A percentile compares a stretch with the other conserved stretches of the same genome.
Conservation (phyloP, 352 stramenopile genomes). For the Phytopythium aichiense region DNA sequence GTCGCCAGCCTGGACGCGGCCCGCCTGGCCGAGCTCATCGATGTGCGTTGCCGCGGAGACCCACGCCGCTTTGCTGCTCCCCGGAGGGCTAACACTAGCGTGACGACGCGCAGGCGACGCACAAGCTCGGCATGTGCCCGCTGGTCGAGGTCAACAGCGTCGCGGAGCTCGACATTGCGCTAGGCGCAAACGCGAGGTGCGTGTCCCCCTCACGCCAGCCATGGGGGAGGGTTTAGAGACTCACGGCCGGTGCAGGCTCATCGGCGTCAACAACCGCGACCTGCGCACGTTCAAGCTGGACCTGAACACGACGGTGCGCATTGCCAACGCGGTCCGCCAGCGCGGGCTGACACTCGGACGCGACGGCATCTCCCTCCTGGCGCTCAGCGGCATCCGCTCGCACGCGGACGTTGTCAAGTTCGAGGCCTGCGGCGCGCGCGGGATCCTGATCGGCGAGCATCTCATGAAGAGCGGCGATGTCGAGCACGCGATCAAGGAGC, state of each 20-base stretch:
- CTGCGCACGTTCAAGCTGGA: constrained; percentile 98
- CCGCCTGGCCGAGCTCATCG: constrained; percentile 53
- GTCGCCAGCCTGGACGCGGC: constrained; percentile 87
- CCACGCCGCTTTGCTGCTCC: neutral
- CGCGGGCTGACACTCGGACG: constrained; percentile 64
- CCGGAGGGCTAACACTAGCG: neutral
- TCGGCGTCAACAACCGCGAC: constrained; percentile 99
- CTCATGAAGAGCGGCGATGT: constrained; percentile 96
- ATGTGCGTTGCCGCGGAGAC: constrained; percentile 22
- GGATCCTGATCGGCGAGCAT: constrained; percentile 96
- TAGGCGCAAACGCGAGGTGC: constrained; percentile 83
- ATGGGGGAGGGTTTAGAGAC: neutral
- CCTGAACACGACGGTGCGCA: constrained; percentile 91
- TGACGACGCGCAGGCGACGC: constrained; percentile 48
- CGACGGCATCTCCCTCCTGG: constrained; percentile 85
- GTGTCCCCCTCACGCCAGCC: neutral
- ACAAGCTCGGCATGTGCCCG: constrained; percentile 93
- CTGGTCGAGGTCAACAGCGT: constrained; percentile 98
- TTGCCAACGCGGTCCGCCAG: constrained; percentile 80
- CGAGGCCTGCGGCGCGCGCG: constrained; percentile 86
- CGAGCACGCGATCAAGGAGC: constrained; percentile 76
- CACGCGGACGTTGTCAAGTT: constrained; percentile 90
- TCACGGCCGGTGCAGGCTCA: constrained; percentile 47
- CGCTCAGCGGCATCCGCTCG: constrained; percentile 95
- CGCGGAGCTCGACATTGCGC: constrained; percentile 92